phyloP scores from a whole-genome alignment of 2,329 filamentous ascomycete genomes.

The Exophiala calicioides region DNA sequence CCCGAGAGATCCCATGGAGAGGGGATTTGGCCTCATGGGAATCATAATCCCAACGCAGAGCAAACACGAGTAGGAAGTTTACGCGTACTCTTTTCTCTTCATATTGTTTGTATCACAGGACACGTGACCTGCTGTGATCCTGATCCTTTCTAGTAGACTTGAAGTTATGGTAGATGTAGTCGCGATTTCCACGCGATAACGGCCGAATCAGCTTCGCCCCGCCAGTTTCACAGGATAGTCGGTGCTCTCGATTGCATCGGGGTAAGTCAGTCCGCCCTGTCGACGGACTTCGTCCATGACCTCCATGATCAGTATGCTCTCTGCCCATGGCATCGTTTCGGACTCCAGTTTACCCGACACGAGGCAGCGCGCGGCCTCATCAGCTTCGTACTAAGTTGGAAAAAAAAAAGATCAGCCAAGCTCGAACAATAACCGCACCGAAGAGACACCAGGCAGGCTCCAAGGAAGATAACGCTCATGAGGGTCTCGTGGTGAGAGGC shows the following conservation, averaged over 20 bases:
- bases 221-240: slow-evolving; percentile 49
- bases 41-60: no score
- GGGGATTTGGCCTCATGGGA: no score
- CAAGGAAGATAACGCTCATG: no score
- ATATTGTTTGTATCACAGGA: no score
- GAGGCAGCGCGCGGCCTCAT: slow-evolving; percentile 24
- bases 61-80: no score
- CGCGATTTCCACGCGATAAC: no score
- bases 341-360: slow-evolving; percentile 70
- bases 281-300: slow-evolving; percentile 70
- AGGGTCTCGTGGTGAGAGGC: no score
- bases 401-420: no score
- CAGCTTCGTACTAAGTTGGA: slow-evolving; percentile 30
- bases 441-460: no score
- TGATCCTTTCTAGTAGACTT: neutral
- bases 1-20: no score
- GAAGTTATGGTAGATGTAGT: neutral
- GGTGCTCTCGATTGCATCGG: slow-evolving; percentile 65
- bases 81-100: no score
- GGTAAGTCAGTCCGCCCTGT: slow-evolving; percentile 64
- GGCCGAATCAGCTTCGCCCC: neutral
- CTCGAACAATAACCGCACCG: no score
- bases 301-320: slow-evolving; percentile 86
- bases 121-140: neutral
- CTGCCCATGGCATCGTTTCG: slow-evolving; percentile 74